Evolutionary conservation across 1,284 basidiomycete species (phyloP).

Genomic region (Apiotrichum siamense): DNA sequence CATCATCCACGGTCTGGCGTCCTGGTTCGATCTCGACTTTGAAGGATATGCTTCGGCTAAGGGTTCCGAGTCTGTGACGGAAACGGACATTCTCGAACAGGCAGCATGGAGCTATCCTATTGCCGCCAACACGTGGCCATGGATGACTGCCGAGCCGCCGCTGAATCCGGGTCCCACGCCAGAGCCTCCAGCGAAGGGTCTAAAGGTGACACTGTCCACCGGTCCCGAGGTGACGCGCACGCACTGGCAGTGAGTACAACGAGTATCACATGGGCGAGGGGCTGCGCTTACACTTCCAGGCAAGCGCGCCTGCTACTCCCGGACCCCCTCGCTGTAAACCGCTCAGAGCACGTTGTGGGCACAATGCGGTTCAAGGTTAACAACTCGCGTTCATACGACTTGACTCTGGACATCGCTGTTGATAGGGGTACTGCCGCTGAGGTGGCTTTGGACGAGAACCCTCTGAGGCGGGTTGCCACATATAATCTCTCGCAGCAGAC

Average conservation of each 20-base stretch:
- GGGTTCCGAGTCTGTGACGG: slow-evolving; percentile 7
- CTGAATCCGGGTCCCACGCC: slow-evolving; percentile 42
- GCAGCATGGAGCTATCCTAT: slow-evolving; percentile 33
- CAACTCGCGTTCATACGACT: slow-evolving; percentile 43
- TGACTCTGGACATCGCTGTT: slow-evolving; percentile 36
- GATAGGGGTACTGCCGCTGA: slow-evolving; percentile 25
- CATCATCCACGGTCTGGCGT: slow-evolving; percentile 46
- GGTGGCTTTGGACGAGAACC: slow-evolving; percentile 18
- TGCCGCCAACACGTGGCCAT: slow-evolving; percentile 26
- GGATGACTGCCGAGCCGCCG: slow-evolving; percentile 34
- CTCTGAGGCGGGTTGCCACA: slow-evolving; percentile 29
- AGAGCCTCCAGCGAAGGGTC: slow-evolving; percentile 32
- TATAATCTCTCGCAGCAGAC: slow-evolving; percentile 44
- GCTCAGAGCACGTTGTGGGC: slow-evolving; percentile 39
- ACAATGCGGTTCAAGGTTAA: slow-evolving; percentile 36
- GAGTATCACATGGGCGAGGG: background rate
- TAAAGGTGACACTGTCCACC: slow-evolving; percentile 41
- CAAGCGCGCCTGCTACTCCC: slow-evolving; percentile 41
- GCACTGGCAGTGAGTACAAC: slow-evolving; percentile 42
- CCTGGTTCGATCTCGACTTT: slow-evolving; percentile 47
- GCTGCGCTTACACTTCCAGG: slow-evolving; percentile 9
- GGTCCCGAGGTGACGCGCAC: slow-evolving; percentile 44
- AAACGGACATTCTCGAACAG: slow-evolving; percentile 5
- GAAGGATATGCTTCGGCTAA: slow-evolving; percentile 15
- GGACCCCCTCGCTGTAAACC: slow-evolving; percentile 48